Percentiles rank a stretch among this genome's conserved stretches.
These are phyloP conservation scores for Leccinum olivaceopallidum DNA, from an alignment of 768 basidiomycete genomes.

Conservation along the genomic window DNA sequence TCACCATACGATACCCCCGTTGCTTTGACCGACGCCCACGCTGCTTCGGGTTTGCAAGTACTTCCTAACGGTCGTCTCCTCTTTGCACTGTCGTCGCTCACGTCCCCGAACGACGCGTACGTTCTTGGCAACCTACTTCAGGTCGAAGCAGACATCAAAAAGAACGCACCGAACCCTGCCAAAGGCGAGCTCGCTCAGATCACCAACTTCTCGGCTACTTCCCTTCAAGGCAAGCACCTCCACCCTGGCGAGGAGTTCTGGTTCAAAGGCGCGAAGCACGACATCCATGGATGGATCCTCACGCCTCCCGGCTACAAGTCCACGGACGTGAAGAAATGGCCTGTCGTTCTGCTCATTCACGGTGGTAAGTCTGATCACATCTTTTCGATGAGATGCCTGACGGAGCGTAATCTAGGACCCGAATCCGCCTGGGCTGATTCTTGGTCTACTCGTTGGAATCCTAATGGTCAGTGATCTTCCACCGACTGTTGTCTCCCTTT, in stretches of 20 bases:
- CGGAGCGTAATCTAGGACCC: conserved; percentile 46
- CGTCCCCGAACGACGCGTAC: conserved; percentile 79
- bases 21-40: conserved; percentile 56
- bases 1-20: conserved; percentile 52
- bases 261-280: conserved; percentile 80
- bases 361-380: conserved; percentile 46
- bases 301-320: conserved; percentile 77
- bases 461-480: conserved; percentile 51
- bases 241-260: conserved; percentile 77
- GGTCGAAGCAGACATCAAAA: conserved; percentile 43
- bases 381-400: neutral
- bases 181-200: conserved; percentile 49
- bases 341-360: conserved; percentile 78
- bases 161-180: conserved; percentile 27
- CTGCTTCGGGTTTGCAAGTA: conserved; percentile 61
- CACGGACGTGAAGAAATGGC: conserved; percentile 72
- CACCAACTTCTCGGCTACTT: conserved; percentile 61
- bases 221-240: conserved; percentile 58
- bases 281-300: conserved; percentile 83
- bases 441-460: conserved; percentile 95
- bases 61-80: conserved; percentile 63
- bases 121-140: conserved; percentile 51
- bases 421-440: conserved; percentile 88
- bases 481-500: neutral
- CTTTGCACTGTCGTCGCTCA: conserved; percentile 72